Evolutionary conservation across 345 rosid species (phyloP).

Genomic region (Corymbia maculata): DNA sequence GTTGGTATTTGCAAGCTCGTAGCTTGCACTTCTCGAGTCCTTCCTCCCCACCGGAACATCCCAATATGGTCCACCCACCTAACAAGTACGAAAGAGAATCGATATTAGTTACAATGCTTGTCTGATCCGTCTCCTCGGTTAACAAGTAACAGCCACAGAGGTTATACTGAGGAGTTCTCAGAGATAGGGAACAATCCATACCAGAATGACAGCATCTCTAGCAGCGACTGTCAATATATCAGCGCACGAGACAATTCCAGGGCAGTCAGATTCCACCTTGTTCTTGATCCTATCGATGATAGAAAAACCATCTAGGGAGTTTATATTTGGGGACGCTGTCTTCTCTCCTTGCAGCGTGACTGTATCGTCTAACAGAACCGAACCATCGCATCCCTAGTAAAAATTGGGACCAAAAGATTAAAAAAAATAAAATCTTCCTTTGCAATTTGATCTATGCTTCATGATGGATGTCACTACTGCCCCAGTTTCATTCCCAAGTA

Average conservation of each 20-base stretch:
- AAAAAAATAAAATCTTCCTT: neutral
- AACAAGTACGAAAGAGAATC: neutral
- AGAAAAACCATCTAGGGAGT: constrained; percentile 52
- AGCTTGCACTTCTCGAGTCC: constrained; percentile 71
- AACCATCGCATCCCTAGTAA: constrained; percentile 84
- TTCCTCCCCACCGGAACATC: constrained; percentile 91
- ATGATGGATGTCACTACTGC: neutral
- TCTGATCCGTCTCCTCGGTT: neutral
- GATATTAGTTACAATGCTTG: neutral
- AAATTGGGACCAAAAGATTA: neutral
- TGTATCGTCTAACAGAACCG: constrained; percentile 79
- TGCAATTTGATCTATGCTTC: neutral
- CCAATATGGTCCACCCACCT: constrained; percentile 98
- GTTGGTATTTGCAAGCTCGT: constrained; percentile 29
- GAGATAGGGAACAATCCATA: neutral
- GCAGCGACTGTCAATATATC: constrained; percentile 87
- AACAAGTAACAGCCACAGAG: neutral
- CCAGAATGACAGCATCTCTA: constrained; percentile 82
- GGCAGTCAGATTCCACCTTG: constrained; percentile 86
- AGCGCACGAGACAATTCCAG: constrained; percentile 86
- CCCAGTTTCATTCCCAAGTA: neutral
- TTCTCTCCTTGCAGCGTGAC: constrained; percentile 60
- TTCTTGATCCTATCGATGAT: constrained; percentile 77
- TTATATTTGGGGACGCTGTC: constrained; percentile 41
- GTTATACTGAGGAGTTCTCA: neutral